A percentile compares a stretch with the other conserved stretches of the same genome.
These are phyloP conservation scores for Stereum hirsutum DNA, from an alignment of 1,284 basidiomycete species.

Conservation along the genomic window DNA sequence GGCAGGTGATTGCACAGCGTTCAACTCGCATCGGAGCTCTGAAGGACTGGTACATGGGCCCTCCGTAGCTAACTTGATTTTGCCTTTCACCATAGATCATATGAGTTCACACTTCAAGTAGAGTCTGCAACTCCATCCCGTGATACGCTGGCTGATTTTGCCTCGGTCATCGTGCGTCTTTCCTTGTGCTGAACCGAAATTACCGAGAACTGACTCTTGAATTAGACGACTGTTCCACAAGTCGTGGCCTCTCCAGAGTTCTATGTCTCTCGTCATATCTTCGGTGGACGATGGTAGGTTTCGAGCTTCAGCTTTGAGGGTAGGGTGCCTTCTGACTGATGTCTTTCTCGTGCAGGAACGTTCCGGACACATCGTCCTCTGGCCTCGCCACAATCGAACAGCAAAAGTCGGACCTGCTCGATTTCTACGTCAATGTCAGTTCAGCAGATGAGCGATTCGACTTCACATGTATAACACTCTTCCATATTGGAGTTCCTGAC, in stretches of 20 bases:
- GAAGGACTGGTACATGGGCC: too few species aligned
- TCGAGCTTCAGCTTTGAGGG: neutral
- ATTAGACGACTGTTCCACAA: conserved; percentile 23
- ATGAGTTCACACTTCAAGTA: conserved; percentile 27
- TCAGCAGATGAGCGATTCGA: too few species aligned
- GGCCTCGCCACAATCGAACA: conserved; percentile 24
- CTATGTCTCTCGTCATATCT: conserved; percentile 27
- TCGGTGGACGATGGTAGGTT: conserved; percentile 27
- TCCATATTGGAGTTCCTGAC: neutral
- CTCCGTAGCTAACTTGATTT: too few species aligned
- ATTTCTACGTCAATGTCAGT: conserved; percentile 30
- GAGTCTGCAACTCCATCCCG: conserved; percentile 26
- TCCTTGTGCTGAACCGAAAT: too few species aligned
- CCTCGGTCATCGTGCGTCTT: conserved; percentile 20
- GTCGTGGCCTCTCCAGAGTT: conserved; percentile 27
- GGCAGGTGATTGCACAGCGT: too few species aligned
- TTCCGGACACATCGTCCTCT: neutral
- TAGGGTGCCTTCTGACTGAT: neutral
- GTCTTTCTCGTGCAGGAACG: neutral
- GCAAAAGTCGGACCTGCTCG: conserved; percentile 26
- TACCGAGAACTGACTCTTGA: neutral
- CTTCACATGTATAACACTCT: too few species aligned
- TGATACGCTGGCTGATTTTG: conserved; percentile 20
- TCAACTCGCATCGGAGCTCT: too few species aligned
- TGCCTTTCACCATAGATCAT: too few species aligned